Evolutionary conservation across 2,329 filamentous ascomycete genomes (phyloP), one percentile per base, ranked within the genome.

Genomic region (Aspergillus proliferans): DNA sequence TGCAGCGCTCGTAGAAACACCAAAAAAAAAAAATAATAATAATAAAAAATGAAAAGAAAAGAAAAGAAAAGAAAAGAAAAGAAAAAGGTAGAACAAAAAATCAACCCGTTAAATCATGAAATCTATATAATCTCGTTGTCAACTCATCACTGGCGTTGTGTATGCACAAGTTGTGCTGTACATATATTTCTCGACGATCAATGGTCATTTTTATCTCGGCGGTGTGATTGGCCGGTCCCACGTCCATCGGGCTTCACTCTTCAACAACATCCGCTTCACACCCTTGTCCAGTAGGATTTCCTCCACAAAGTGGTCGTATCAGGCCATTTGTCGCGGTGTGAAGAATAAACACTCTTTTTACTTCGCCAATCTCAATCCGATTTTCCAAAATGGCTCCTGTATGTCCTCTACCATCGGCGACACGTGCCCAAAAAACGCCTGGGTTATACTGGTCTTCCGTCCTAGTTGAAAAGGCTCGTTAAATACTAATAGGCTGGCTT

Each of bases 341-440:
- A 30, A 30, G 26, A 30, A 30, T 30, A 30, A 2, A 30, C 10
- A 30, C 26, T 12, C 26, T 10, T 30, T 30, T 30, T 30, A 9
- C 26, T 12, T 30, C 26, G 26, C 26, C 10, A 30, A 12, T 30
- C 4, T 30, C 9, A 12, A 30, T 30, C 26, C 26, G 26, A 30
- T 12, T 12, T 38, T 30, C 30, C 44, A 50, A 33, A 43, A 68
- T 67, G 63, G 56, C 63, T 60, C 70, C 70, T 65, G 61, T 64
- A 65, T 55, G 55, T 54, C 26, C 26, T 30, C 44, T 46, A 24
- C 15, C 18, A 36, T 36, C 34, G 5, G 34, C 34, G 15, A 36
- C 34, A 36, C 34, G 34, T 18, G n/a, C n/a, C 10, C 26, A 30
- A 30, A 30, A 30, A 5, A 10, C 26, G 26, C 26, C 26, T 30